Conservation (phyloP, 192 early-diverging fungal genomes). For the Backusella parvicylindrica region DNA sequence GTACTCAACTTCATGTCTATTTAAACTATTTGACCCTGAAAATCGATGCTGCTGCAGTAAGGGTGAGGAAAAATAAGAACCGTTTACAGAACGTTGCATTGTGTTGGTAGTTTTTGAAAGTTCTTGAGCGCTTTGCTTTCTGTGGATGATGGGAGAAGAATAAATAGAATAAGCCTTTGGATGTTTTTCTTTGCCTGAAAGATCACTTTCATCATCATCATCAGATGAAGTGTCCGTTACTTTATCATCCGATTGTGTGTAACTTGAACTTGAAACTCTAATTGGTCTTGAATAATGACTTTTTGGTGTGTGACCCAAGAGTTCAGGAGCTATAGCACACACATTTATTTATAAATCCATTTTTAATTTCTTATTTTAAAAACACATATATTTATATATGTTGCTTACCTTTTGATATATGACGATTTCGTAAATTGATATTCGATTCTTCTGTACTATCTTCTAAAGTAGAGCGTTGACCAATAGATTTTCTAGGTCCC, state of each 20-base stretch:
- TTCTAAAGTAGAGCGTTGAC: not conserved
- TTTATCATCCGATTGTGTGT: slow-evolving; percentile 5
- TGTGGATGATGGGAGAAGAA: not conserved
- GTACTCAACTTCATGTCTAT: not conserved
- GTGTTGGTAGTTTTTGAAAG: not conserved
- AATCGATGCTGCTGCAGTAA: not conserved
- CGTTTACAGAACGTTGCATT: not conserved
- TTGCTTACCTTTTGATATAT: not conserved
- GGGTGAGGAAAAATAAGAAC: not conserved
- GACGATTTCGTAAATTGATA: not conserved
- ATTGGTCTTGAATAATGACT: slow-evolving; percentile 5
- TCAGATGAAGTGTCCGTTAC: not conserved
- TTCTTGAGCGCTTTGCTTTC: not conserved
- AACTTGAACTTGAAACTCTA: not conserved
- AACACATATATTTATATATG: not conserved
- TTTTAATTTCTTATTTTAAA: not conserved
- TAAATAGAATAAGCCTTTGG: not conserved
- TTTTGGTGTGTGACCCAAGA: not conserved
- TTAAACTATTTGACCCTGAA: slow-evolving; percentile 1
- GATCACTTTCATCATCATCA: not conserved
- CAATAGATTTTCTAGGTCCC: not conserved
- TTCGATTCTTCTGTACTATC: not conserved
- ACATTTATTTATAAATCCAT: not conserved
- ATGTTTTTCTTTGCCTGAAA: not conserved
- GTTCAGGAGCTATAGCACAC: not conserved